phyloP scores from a whole-genome alignment of 768 basidiomycete genomes.

The Boletus fagicola region DNA sequence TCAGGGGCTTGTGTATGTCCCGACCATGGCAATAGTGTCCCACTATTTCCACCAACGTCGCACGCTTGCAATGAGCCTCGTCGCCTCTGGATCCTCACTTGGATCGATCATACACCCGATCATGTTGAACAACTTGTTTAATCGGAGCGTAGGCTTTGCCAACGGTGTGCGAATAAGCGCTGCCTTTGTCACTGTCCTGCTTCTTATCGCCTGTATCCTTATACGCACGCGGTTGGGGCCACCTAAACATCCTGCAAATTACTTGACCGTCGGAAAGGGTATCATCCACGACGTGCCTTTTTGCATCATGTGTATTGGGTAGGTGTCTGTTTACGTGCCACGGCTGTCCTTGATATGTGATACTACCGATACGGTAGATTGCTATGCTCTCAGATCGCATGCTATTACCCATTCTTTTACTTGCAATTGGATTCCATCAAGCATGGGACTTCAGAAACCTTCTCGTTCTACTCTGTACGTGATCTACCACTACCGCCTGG shows the following conservation, averaged over 20 bases:
- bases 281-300: conserved; percentile 17
- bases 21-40: conserved; percentile 41
- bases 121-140: conserved; percentile 33
- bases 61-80: conserved; percentile 45
- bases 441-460: conserved; percentile 42
- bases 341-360: background rate
- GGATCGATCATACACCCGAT: conserved; percentile 27
- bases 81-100: conserved; percentile 38
- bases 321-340: background rate
- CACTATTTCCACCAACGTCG: conserved; percentile 45
- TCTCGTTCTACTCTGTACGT: conserved; percentile 57
- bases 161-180: conserved; percentile 51
- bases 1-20: conserved; percentile 46
- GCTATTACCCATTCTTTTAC: conserved; percentile 56
- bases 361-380: conserved; percentile 4
- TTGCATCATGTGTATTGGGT: conserved; percentile 22
- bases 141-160: conserved; percentile 36
- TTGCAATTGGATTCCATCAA: conserved; percentile 52
- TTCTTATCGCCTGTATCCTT: conserved; percentile 33
- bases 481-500: background rate
- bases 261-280: conserved; percentile 16
- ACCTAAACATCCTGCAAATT: conserved; percentile 14
- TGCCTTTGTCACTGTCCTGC: conserved; percentile 37
- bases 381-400: conserved; percentile 33
- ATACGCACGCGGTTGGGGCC: conserved; percentile 43